Percentiles rank a stretch among this genome's conserved stretches.
phyloP scores from a whole-genome alignment of 495 filamentous ascomycete genomes.

The Xylona heveae region DNA sequence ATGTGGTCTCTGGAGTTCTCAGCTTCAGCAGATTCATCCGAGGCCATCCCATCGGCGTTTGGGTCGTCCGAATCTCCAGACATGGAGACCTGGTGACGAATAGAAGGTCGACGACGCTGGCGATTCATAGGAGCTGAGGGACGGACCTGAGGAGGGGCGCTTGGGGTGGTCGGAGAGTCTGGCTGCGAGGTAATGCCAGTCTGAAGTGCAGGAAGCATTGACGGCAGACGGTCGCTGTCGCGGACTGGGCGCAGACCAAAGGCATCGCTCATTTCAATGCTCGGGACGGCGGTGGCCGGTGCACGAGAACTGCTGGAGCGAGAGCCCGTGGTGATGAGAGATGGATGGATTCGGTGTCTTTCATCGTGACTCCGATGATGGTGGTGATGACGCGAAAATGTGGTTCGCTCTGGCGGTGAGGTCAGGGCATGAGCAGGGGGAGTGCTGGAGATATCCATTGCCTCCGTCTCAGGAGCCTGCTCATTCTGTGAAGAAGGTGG shows the following conservation, averaged over 20 bases:
- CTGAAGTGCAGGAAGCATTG: constrained; percentile 56
- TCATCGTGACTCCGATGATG: constrained; percentile 38
- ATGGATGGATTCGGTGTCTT: constrained; percentile 21
- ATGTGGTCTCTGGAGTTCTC: constrained; percentile 48
- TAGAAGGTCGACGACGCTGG: constrained; percentile 46
- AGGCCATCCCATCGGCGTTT: constrained; percentile 55
- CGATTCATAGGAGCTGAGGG: constrained; percentile 14
- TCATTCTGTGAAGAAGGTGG: constrained; percentile 32
- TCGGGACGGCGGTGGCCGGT: constrained; percentile 42
- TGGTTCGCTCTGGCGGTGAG: constrained; percentile 53
- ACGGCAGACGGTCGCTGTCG: constrained; percentile 68
- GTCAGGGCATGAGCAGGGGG: constrained; percentile 43
- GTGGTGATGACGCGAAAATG: constrained; percentile 36
- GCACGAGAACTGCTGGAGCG: no score
- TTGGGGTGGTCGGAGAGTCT: constrained; percentile 80
- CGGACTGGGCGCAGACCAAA: constrained; percentile 65
- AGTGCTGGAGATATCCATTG: constrained; percentile 40
- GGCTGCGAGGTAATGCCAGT: constrained; percentile 66
- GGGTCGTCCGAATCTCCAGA: constrained; percentile 77
- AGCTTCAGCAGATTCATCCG: constrained; percentile 38
- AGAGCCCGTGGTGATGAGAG: constrained; percentile 31
- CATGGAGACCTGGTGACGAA: constrained; percentile 70
- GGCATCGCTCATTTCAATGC: constrained; percentile 52
- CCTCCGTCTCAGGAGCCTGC: constrained; percentile 24
- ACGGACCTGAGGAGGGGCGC: constrained; percentile 27